These are phyloP conservation scores for Penicillium frequentans DNA, from an alignment of 2,329 filamentous ascomycete species.

Conservation along the genomic window DNA sequence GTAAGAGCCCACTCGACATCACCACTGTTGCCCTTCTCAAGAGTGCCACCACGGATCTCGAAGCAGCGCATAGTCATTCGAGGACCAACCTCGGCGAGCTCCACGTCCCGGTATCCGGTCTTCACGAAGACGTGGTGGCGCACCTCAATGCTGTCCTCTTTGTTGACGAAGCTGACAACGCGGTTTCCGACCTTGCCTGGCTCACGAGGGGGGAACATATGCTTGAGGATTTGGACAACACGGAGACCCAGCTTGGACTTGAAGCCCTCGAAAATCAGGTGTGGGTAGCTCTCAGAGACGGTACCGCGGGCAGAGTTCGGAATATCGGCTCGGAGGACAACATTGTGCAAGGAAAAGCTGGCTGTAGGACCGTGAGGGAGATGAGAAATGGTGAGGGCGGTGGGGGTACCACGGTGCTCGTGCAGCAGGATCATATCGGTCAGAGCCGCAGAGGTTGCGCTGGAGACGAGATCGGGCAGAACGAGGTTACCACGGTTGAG, in stretches of 20 bases:
- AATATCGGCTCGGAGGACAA: constrained; percentile 88
- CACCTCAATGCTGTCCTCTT: constrained; percentile 84
- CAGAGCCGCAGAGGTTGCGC: constrained; percentile 75
- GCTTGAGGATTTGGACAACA: constrained; percentile 87
- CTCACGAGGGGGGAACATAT: constrained; percentile 89
- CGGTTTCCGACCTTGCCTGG: constrained; percentile 80
- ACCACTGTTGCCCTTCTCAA: constrained; percentile 86
- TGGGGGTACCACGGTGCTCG: constrained; percentile 90
- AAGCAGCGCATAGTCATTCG: constrained; percentile 97
- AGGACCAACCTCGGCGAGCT: constrained; percentile 85
- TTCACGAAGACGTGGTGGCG: constrained; percentile 92
- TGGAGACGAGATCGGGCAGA: constrained; percentile 78
- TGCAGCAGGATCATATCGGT: constrained; percentile 85
- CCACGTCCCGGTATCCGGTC: constrained; percentile 85
- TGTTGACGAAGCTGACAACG: constrained; percentile 91
- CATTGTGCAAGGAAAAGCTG: constrained; percentile 88
- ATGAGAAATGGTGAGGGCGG: constrained; percentile 82
- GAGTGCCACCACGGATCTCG: constrained; percentile 84
- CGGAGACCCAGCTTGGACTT: constrained; percentile 75
- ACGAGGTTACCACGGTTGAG: constrained; percentile 91
- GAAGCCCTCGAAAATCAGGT: constrained; percentile 95
- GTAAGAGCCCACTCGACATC: constrained; percentile 96
- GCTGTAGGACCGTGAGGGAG: constrained; percentile 86
- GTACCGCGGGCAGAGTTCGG: constrained; percentile 84
- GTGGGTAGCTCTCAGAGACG: constrained; percentile 88